Percentiles rank a stretch among this genome's conserved stretches.
These are phyloP conservation scores for Xylaria sp. DNA, from an alignment of 2,329 filamentous ascomycete species.

Conservation along the genomic window DNA sequence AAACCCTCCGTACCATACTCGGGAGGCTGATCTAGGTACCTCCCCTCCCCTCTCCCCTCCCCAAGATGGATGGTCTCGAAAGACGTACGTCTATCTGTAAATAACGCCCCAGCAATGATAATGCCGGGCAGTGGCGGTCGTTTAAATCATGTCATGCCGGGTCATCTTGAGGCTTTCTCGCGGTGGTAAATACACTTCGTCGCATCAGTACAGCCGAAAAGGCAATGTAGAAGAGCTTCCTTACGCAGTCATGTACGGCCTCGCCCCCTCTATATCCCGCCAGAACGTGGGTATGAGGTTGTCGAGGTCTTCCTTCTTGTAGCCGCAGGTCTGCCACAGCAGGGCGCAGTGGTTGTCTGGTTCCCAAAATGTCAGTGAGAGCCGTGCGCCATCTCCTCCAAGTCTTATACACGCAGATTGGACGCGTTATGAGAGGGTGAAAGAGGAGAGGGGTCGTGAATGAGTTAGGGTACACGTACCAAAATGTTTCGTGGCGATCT, in stretches of 20 bases:
- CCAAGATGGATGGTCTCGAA: not conserved
- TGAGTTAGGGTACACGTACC: constrained; percentile 32
- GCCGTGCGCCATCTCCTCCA: not conserved
- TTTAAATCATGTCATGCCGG: not conserved
- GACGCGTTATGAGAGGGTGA: not conserved
- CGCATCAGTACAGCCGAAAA: constrained; percentile 6
- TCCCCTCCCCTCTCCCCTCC: no score
- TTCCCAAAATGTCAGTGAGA: constrained; percentile 5
- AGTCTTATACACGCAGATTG: not conserved
- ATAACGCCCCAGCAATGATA: not conserved
- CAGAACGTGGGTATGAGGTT: constrained; percentile 29
- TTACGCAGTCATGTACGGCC: constrained; percentile 35
- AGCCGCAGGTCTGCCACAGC: constrained; percentile 32
- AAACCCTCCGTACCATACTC: not conserved
- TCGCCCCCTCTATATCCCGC: constrained; percentile 20
- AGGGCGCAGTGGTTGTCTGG: constrained; percentile 30
- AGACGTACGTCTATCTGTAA: not conserved
- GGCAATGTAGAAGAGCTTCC: not conserved
- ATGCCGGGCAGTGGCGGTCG: not conserved
- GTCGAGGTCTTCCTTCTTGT: constrained; percentile 31
- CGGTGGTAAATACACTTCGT: constrained; percentile 34
- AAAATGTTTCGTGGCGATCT: constrained; percentile 39
- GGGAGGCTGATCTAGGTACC: not conserved
- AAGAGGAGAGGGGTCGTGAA: not conserved
- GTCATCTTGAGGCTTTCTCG: constrained; percentile 31